phyloP scores from a whole-genome alignment of 2,329 filamentous ascomycete species.

The Elsinoe australis region DNA sequence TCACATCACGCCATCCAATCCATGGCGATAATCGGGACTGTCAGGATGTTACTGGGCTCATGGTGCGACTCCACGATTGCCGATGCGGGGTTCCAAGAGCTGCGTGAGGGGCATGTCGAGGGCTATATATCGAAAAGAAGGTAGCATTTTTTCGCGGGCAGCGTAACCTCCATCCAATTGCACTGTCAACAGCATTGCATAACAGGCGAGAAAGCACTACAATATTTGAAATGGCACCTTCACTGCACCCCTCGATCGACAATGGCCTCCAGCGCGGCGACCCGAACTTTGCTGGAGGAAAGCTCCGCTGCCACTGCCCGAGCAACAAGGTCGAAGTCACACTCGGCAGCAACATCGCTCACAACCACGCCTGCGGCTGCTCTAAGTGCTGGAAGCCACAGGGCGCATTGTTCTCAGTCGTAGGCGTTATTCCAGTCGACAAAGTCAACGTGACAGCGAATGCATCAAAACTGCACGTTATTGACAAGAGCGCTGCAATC shows the following conservation, averaged over 20 bases:
- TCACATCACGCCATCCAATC: background rate
- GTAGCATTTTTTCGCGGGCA: background rate
- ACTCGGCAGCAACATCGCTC: conserved; percentile 51
- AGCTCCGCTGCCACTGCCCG: conserved; percentile 54
- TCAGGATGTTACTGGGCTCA: background rate
- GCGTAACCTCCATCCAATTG: background rate
- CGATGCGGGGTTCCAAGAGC: conserved; percentile 12
- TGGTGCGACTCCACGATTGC: background rate
- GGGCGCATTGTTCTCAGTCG: conserved; percentile 56
- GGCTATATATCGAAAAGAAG: conserved; percentile 6
- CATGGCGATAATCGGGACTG: background rate
- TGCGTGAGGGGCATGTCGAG: conserved; percentile 8
- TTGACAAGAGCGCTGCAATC: conserved; percentile 52
- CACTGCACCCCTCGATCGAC: conserved; percentile 57
- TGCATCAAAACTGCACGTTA: conserved; percentile 48
- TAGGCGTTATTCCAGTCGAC: conserved; percentile 53
- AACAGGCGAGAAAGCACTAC: background rate
- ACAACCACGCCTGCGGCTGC: conserved; percentile 66
- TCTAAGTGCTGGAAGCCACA: conserved; percentile 65
- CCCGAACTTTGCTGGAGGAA: conserved; percentile 51
- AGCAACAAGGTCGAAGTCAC: conserved; percentile 51
- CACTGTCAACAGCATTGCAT: background rate
- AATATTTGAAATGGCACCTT: conserved; percentile 26
- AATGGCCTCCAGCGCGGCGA: conserved; percentile 52
- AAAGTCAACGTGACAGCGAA: conserved; percentile 52